Conservation (phyloP, 2,329 filamentous ascomycete species). For the Colletotrichum sp. region DNA sequence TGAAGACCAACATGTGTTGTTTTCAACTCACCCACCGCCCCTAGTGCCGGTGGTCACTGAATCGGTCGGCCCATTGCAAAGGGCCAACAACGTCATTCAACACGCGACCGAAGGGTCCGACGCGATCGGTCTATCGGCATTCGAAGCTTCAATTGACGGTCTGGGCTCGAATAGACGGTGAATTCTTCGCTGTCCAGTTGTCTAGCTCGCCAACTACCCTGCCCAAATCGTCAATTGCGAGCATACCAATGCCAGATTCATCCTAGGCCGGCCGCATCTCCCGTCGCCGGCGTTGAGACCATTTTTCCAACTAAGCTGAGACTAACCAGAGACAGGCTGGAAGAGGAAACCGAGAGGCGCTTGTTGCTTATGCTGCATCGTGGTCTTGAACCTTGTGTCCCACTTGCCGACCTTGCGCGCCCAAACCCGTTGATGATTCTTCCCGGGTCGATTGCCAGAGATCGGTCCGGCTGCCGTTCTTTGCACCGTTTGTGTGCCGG, state of each 20-base stretch:
- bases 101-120: background rate
- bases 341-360: background rate
- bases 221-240: background rate
- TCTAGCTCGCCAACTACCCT: background rate
- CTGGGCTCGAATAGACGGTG: background rate
- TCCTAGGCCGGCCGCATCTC: background rate
- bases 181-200: background rate
- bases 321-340: background rate
- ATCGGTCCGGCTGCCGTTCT: background rate
- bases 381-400: background rate
- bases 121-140: background rate
- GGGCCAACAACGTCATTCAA: background rate
- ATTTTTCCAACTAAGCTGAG: background rate
- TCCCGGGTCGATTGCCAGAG: background rate
- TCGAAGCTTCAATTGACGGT: background rate
- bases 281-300: background rate
- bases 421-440: background rate
- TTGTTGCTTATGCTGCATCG: background rate
- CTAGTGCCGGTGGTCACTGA: background rate
- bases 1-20: background rate
- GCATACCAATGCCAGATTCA: background rate
- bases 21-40: background rate
- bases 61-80: background rate
- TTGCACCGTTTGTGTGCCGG: background rate
- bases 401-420: background rate